Conservation (phyloP, 2,329 filamentous ascomycete genomes). For the Samsoniella hepiali region DNA sequence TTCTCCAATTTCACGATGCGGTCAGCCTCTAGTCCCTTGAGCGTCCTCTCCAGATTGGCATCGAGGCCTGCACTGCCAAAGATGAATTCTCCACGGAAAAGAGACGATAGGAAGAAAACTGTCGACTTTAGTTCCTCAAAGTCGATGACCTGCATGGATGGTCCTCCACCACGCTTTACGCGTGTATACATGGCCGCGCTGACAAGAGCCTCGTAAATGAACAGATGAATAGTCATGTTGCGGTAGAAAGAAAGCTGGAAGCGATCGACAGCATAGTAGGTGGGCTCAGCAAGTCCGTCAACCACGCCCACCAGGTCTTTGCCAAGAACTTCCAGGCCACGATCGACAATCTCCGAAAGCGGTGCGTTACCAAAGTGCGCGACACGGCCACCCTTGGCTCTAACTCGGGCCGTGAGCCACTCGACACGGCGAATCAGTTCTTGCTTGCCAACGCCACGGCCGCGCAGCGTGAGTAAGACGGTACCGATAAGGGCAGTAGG, state of each 20-base stretch:
- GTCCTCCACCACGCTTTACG: constrained; percentile 87
- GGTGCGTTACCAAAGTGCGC: constrained; percentile 85
- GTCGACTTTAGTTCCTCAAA: constrained; percentile 73
- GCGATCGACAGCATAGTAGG: constrained; percentile 89
- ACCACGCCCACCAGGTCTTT: constrained; percentile 81
- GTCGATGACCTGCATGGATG: constrained; percentile 72
- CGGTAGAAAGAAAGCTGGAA: constrained; percentile 98
- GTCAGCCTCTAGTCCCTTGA: constrained; percentile 74
- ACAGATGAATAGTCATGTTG: constrained; percentile 99
- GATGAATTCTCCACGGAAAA: constrained; percentile 96
- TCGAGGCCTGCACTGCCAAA: constrained; percentile 84
- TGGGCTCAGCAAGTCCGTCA: constrained; percentile 79
- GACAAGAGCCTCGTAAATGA: constrained; percentile 89
- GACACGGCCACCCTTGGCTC: constrained; percentile 83
- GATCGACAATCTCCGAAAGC: constrained; percentile 78
- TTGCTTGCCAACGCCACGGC: constrained; percentile 82
- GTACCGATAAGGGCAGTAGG: constrained; percentile 95
- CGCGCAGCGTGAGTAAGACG: constrained; percentile 83
- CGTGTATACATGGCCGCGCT: constrained; percentile 86
- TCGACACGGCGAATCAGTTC: constrained; percentile 85
- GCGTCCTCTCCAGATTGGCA: constrained; percentile 75
- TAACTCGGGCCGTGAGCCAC: constrained; percentile 81
- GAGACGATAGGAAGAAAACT: constrained; percentile 83
- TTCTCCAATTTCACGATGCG: constrained; percentile 68
- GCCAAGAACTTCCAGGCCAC: constrained; percentile 87